Conservation (phyloP, 176 grass and related monocot species). For the Musa beccarii region DNA sequence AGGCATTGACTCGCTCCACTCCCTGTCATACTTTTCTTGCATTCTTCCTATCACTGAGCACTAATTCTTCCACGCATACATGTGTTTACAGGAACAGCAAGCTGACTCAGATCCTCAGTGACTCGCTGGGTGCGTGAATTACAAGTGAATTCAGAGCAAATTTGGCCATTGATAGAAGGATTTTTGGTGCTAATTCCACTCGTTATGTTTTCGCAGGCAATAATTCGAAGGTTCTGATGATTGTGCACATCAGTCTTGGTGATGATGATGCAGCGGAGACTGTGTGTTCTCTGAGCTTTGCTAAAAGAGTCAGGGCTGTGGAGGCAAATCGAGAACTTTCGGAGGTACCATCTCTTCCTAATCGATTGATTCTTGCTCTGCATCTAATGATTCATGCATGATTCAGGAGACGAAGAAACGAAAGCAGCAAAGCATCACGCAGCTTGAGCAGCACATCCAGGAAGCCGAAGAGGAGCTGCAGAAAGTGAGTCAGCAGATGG, state of each 20-base stretch:
- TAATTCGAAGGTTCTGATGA: conserved; percentile 79
- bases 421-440: conserved; percentile 40
- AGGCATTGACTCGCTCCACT: conserved; percentile 31
- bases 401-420: conserved; percentile 57
- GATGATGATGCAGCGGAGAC: conserved; percentile 68
- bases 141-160: background rate
- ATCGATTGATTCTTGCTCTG: background rate
- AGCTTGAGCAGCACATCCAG: conserved; percentile 54
- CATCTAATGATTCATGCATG: conserved; percentile 6
- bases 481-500: conserved; percentile 44
- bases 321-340: conserved; percentile 47
- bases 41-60: background rate
- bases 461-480: conserved; percentile 48
- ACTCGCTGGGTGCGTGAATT: conserved; percentile 60
- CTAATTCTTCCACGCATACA: background rate
- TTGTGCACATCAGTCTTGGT: conserved; percentile 71
- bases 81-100: conserved; percentile 68
- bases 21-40: background rate
- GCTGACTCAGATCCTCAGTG: conserved; percentile 86
- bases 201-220: conserved; percentile 30
- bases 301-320: conserved; percentile 63
- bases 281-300: conserved; percentile 66
- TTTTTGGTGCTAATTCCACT: background rate
- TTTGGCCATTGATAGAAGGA: background rate
- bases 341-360: conserved; percentile 38